These are phyloP conservation scores for Steccherinum ochraceum DNA, from an alignment of 768 basidiomycete species.

Conservation along the genomic window DNA sequence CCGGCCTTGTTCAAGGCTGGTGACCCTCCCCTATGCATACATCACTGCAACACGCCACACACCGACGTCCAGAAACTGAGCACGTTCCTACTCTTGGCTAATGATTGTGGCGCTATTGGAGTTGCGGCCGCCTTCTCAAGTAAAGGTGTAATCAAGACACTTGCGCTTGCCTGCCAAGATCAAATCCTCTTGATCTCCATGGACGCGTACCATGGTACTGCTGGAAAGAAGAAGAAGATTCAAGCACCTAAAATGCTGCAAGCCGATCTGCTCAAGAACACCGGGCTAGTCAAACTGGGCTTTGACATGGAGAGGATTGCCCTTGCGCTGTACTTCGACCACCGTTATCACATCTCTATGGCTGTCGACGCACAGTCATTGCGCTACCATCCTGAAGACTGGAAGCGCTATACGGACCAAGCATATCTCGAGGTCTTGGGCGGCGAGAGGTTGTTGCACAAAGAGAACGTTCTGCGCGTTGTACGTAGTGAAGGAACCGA, in stretches of 20 bases:
- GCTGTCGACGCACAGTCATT: constrained; percentile 38
- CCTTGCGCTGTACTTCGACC: constrained; percentile 33
- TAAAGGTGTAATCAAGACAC: neutral
- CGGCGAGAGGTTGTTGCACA: constrained; percentile 25
- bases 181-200: too few species aligned
- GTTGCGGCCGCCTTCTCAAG: neutral
- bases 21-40: too few species aligned
- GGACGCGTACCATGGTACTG: neutral
- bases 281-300: neutral
- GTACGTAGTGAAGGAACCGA: constrained; percentile 25
- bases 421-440: constrained; percentile 34
- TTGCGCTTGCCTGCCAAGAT: neutral
- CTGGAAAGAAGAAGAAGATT: neutral
- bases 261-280: neutral
- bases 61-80: too few species aligned
- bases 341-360: constrained; percentile 25
- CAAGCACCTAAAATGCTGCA: neutral
- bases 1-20: too few species aligned
- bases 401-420: constrained; percentile 20
- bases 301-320: constrained; percentile 44
- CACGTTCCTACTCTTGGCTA: too few species aligned
- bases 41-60: too few species aligned
- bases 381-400: constrained; percentile 18
- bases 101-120: too few species aligned
- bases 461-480: neutral